Conservation (phyloP, 2,329 filamentous ascomycete genomes). For the Calonectria henricotiae region DNA sequence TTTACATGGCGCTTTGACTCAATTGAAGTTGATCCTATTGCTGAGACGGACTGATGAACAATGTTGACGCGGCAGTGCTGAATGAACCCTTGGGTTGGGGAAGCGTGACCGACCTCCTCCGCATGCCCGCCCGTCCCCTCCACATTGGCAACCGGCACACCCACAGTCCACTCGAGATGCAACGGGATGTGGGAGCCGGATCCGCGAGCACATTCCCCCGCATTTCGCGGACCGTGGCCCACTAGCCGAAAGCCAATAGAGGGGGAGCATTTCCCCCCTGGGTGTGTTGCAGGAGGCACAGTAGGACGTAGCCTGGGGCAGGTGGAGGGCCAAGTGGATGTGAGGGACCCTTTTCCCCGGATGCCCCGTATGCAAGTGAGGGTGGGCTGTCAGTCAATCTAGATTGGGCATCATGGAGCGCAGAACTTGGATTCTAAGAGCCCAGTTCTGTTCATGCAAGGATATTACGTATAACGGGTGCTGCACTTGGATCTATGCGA, state of each 20-base stretch:
- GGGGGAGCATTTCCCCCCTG: neutral
- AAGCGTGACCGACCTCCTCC: neutral
- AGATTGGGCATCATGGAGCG: constrained; percentile 9
- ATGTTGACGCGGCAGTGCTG: constrained; percentile 31
- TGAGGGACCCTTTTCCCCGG: constrained; percentile 1
- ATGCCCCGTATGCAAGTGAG: constrained; percentile 1
- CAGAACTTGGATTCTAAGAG: neutral
- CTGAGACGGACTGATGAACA: neutral
- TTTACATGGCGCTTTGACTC: constrained; percentile 33
- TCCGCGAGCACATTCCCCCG: constrained; percentile 22
- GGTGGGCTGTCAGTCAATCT: constrained; percentile 1
- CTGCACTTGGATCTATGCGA: neutral
- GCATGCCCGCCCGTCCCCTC: neutral
- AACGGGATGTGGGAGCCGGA: constrained; percentile 33
- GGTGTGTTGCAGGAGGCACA: neutral
- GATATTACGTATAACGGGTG: neutral
- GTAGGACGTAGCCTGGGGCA: constrained; percentile 1
- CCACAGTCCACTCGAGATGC: neutral
- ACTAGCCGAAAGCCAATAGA: constrained; percentile 24
- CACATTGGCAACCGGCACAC: constrained; percentile 4
- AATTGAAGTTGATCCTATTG: neutral
- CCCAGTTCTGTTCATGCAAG: constrained; percentile 7
- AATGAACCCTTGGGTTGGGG: constrained; percentile 19
- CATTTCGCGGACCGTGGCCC: constrained; percentile 32
- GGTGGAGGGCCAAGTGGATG: neutral